Base-by-base conservation (phyloP, 1,284 basidiomycete genomes). In the Trichosporon inkin region DNA sequence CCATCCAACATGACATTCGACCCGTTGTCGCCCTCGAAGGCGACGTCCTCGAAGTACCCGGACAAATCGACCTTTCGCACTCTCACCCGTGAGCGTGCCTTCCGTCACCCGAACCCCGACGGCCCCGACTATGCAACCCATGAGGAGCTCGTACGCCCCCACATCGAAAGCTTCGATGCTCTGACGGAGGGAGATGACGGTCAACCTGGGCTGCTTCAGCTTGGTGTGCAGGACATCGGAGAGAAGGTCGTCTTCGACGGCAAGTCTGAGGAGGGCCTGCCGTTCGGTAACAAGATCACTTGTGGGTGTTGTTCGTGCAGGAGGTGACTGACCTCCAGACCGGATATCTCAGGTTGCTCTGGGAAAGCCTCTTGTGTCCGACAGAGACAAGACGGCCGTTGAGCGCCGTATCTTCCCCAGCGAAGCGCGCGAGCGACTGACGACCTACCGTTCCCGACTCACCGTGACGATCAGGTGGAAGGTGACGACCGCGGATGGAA, bases 101-200 rank as follows among this genome's bases (percentile, higher is more conserved):
- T 97, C 80, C 84, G 85, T 74, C 83, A 87, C 60, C 96, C 96
- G 0, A 83, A 88, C 17, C 82, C 82, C 67, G 79, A 84, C 52
- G 84, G 84, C 19, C 84, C 88, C 38, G 86, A 87, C 16, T 86
- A 91, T 60, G 86, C 87, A 16, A 89, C 91, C 59, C 83, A 99
- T 59, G 92, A 95, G 69, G 91, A 96, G 78, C 91, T 99, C 68
- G 90, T 97, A 58, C 83, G 85, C 32, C 96, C 96, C 10, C 94
- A 97, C 75, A 85, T 99, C 65, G 90, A 98, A 78, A 93, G 90
- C 44, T 99, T 99, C 83, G 96, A 99, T 77, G 88, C 92, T 11
- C 83, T 99, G 34, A 92, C 96, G 73, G 90, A 95, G 69, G 90
- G 91, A 69, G 71, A 90, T 65, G 85, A 85, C 10, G 86, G 90